Evolutionary conservation across 2,329 filamentous ascomycete genomes (phyloP), one percentile per base, ranked within the genome.

Genomic region (Hypoxylon sp.): DNA sequence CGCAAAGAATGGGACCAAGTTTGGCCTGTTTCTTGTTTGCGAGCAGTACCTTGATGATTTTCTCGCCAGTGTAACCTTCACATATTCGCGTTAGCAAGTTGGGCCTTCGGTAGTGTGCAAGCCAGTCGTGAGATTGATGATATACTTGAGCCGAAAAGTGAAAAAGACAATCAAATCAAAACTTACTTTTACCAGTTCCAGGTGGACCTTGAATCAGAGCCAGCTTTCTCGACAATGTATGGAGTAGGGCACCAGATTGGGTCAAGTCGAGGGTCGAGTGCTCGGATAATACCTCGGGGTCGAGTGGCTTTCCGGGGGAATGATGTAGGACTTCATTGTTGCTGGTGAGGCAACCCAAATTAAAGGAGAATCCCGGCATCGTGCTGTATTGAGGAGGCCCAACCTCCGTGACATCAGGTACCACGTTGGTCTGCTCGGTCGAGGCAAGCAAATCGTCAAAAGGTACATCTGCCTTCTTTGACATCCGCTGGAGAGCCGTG

Each of bases 141-240:
- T 32, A 11, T 13, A 11, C 3, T 10, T 34, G 20, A 11, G 15
- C 28, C n/a, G 22, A 22, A 20, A 34, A 46, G 17, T 4, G 20
- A 19, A 28, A 3, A 56, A 26, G 1, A 22, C 19, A 10, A 37
- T 32, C 44, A 15, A 10, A 20, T 13, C 52, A 17, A 37, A 10
- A 53, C 65, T 55, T 62, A 67, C 65, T 85, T 71, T 92, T 92
- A 0, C 90, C 89, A 0, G 89, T 92, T 0, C 90, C 89, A 0
- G 89, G 89, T 0, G 89, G 89, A 0, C 90, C 90, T 76, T 92
- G 89, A 10, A 91, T 89, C 4, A 91, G 77, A 1, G 86, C 83
- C 7, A 90, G 73, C 32, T 81, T 80, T 1, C 81, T 79, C 0
- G 77, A 80, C 0, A 91, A 74, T 2, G 85, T 81, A 17, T 81